Percentiles rank a stretch among this genome's conserved stretches.
Evolutionary conservation across 495 filamentous ascomycete genomes (phyloP).

Genomic region (Neurospora sublineolata): DNA sequence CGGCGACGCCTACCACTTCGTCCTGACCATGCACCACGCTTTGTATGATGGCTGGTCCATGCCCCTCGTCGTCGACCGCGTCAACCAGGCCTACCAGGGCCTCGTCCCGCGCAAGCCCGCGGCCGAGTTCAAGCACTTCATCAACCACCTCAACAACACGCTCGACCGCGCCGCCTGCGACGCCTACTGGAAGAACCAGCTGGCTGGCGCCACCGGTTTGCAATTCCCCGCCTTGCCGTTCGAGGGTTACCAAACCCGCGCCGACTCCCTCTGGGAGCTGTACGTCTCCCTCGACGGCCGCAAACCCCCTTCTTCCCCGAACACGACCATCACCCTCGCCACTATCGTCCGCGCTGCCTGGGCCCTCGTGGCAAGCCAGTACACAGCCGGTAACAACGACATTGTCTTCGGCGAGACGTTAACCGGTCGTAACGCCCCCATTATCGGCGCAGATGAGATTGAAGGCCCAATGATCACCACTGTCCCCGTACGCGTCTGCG

Average conservation of each 20-base stretch:
- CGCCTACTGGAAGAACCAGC: conserved; percentile 29
- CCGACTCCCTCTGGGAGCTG: conserved; percentile 40
- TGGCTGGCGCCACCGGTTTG: conserved; percentile 40
- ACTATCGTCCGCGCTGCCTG: conserved; percentile 52
- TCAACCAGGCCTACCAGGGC: conserved; percentile 30
- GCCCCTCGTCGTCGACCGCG: conserved; percentile 42
- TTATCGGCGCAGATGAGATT: conserved; percentile 40
- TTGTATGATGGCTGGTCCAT: conserved; percentile 61
- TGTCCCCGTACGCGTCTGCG: conserved; percentile 46
- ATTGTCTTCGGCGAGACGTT: conserved; percentile 45
- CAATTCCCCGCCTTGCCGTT: conserved; percentile 49
- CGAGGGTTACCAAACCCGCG: conserved; percentile 41
- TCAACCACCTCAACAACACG: conserved; percentile 28
- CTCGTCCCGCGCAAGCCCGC: conserved; percentile 31
- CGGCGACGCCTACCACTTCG: conserved; percentile 30
- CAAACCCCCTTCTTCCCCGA: neutral
- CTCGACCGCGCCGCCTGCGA: conserved; percentile 22
- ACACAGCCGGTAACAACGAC: conserved; percentile 40
- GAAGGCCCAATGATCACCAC: conserved; percentile 54
- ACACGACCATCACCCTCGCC: conserved; percentile 37
- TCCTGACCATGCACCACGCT: conserved; percentile 56
- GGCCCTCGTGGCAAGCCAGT: conserved; percentile 45
- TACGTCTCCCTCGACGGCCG: conserved; percentile 33
- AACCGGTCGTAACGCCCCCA: conserved; percentile 40
- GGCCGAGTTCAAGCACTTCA: conserved; percentile 34